Evolutionary conservation across 768 basidiomycete genomes (phyloP).

Genomic region (Termitomyces sp.): DNA sequence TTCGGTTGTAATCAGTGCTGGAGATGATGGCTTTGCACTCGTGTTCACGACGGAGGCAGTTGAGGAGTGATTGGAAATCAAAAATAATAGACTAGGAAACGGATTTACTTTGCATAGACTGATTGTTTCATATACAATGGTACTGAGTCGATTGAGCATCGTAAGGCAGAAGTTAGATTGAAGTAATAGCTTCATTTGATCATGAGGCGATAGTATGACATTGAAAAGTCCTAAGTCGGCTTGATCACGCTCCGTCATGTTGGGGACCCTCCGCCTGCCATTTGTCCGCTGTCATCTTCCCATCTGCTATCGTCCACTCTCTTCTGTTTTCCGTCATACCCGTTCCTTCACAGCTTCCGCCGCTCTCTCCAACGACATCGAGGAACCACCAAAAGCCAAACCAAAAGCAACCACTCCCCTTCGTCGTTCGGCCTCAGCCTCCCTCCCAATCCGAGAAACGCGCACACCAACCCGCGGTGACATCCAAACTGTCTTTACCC

Average conservation of each 20-base stretch:
- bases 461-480: slow-evolving; percentile 82
- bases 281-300: neutral
- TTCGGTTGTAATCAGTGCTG: slow-evolving; percentile 77
- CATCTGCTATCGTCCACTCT: neutral
- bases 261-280: neutral
- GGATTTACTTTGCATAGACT: neutral
- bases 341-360: neutral
- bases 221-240: too few species aligned
- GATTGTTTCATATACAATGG: neutral
- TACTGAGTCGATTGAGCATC: neutral
- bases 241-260: neutral
- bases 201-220: too few species aligned
- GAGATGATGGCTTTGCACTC: slow-evolving; percentile 85
- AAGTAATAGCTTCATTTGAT: too few species aligned
- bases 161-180: neutral
- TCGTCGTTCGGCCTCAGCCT: slow-evolving; percentile 80
- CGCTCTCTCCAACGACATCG: neutral
- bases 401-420: slow-evolving; percentile 82
- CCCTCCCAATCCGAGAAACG: slow-evolving; percentile 80
- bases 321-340: neutral
- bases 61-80: slow-evolving; percentile 17
- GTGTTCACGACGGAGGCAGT: slow-evolving; percentile 70
- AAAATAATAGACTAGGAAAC: neutral
- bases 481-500: slow-evolving; percentile 76
- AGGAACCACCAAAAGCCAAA: slow-evolving; percentile 49